Percentiles rank a stretch among this genome's conserved stretches.
These are phyloP conservation scores for Penicillium odoratum DNA, from an alignment of 495 filamentous ascomycete species.

Conservation along the genomic window DNA sequence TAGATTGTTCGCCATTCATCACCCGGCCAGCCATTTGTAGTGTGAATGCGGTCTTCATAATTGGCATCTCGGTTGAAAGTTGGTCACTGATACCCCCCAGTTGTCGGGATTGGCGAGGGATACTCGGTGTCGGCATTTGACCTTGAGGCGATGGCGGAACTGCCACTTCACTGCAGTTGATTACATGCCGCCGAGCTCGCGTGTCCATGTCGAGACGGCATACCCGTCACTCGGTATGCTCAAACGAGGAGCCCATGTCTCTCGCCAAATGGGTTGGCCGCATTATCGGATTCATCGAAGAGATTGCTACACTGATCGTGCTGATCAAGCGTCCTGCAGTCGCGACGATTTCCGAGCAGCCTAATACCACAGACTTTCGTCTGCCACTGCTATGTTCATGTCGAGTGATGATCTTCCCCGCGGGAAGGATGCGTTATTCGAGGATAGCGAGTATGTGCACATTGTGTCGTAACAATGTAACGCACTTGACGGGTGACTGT, in stretches of 20 bases:
- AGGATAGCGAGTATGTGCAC: not conserved
- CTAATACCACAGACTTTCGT: not conserved
- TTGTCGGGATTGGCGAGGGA: constrained; percentile 1
- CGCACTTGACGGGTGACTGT: not conserved
- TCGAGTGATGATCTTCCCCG: no score
- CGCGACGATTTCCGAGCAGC: not conserved
- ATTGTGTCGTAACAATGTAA: not conserved
- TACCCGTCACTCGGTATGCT: not conserved
- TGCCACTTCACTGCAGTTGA: not conserved
- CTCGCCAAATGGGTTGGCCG: constrained; percentile 4
- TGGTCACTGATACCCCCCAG: not conserved
- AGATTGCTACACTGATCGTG: not conserved
- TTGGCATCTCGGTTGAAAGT: not conserved
- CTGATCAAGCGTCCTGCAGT: constrained; percentile 5
- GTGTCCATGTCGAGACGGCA: not conserved
- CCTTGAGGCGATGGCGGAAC: not conserved
- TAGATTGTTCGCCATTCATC: not conserved
- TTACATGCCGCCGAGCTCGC: not conserved
- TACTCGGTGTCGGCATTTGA: not conserved
- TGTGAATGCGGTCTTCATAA: not conserved
- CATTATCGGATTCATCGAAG: not conserved
- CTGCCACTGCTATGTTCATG: not conserved
- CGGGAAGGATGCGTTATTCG: no score
- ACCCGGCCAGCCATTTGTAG: not conserved
- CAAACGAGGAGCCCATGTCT: not conserved